These are phyloP conservation scores for Cutaneotrichosporon sp. DNA, from an alignment of 1,284 basidiomycete species.

Conservation along the genomic window DNA sequence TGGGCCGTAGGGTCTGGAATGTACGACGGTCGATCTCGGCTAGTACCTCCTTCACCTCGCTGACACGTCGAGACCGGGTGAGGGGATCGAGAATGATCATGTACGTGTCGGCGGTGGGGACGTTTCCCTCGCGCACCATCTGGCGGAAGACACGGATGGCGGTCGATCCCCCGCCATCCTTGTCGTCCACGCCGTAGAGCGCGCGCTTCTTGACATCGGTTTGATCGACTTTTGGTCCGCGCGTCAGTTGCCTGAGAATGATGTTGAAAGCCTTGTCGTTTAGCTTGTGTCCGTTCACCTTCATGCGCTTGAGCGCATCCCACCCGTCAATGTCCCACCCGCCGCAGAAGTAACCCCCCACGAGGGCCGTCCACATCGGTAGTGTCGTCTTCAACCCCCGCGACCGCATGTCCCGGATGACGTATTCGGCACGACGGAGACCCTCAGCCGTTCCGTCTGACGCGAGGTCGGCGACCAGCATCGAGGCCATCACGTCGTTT, in stretches of 20 bases:
- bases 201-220: not conserved
- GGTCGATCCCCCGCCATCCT: not conserved
- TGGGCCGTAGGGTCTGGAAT: slow-evolving; percentile 49
- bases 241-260: slow-evolving; percentile 58
- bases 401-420: slow-evolving; percentile 70
- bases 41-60: slow-evolving; percentile 60
- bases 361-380: slow-evolving; percentile 54
- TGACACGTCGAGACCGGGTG: slow-evolving; percentile 56
- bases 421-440: slow-evolving; percentile 63
- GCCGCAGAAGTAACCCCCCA: slow-evolving; percentile 48
- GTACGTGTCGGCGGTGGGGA: slow-evolving; percentile 67
- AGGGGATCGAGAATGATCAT: slow-evolving; percentile 68
- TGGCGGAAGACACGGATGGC: slow-evolving; percentile 65
- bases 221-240: slow-evolving; percentile 38
- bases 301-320: slow-evolving; percentile 64
- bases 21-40: slow-evolving; percentile 59
- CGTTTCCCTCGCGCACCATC: slow-evolving; percentile 61
- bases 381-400: slow-evolving; percentile 44
- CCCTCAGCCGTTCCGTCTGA: slow-evolving; percentile 59
- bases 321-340: slow-evolving; percentile 46
- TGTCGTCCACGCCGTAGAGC: not conserved
- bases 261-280: slow-evolving; percentile 70
- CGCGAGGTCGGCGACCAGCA: slow-evolving; percentile 71
- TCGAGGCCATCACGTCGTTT: slow-evolving; percentile 68
- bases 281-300: slow-evolving; percentile 58